Evolutionary conservation across 352 stramenopile species (phyloP), one percentile per base, ranked within the genome.

Genomic region (Pythium chondricola): DNA sequence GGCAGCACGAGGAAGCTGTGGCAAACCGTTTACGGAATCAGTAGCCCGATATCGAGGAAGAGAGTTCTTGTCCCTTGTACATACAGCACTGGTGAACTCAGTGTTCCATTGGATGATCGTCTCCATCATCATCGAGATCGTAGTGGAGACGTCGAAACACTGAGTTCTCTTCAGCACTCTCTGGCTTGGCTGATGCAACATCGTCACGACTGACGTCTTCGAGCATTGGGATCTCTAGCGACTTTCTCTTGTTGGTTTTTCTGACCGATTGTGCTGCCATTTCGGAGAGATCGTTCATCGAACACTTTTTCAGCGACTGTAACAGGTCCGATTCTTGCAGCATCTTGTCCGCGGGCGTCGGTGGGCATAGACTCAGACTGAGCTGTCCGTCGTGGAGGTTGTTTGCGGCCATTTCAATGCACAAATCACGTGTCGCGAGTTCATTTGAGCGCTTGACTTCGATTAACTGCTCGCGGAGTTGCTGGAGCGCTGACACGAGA

Each of bases 1-100:
- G 88, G 31, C 59, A 67, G 13, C 80, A 93, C 45, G 83, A 94
- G 33, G 51, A 75, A 7, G 65, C 63, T 13, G 51, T 92, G 13
- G 63, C 61, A 2, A 46, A 44, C 9, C 69, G 70, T 30, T 74
- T 44, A 56, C 43, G 27, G 41, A 63, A 39, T 26, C n/a, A 36
- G 10, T 52, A 33, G 13, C 29, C 29, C 13, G 29, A 13, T 13
- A n/a, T n/a, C n/a, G 44, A 54, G 2, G 1, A 41, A 30, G n/a
- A 48, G n/a, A 20, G 40, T 14, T 21, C 30, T 38, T 39, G 11
- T 36, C n/a, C n/a, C n/a, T n/a, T n/a, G n/a, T n/a, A n/a, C n/a
- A n/a, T n/a, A n/a, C n/a, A n/a, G n/a, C n/a, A n/a, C n/a, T n/a
- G n/a, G n/a, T n/a, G n/a, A n/a, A n/a, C n/a, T 48, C 39, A 65